Evolutionary conservation across 2,329 filamentous ascomycete species (phyloP).

Genomic region (Phyllosticta citribraziliensis): DNA sequence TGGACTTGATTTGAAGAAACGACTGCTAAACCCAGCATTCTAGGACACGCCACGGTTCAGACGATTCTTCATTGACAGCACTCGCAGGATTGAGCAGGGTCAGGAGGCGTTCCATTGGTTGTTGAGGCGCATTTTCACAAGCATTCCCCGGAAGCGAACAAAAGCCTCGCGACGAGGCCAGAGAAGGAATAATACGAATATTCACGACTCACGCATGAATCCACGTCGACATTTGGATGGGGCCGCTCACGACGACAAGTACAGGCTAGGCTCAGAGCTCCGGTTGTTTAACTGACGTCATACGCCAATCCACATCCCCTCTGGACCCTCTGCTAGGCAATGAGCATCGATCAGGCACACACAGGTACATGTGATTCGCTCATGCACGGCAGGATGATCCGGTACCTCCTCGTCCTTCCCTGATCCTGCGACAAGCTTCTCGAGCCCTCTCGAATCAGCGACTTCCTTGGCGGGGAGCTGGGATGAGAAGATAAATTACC

Average conservation of each 20-base stretch:
- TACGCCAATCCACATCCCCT: background rate
- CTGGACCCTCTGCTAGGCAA: background rate
- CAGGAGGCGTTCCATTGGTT: background rate
- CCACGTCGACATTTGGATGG: background rate
- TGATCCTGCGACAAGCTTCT: background rate
- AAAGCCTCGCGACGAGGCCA: background rate
- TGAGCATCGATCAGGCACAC: background rate
- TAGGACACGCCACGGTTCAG: background rate
- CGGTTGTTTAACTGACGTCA: background rate
- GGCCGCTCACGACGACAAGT: background rate
- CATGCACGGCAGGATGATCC: background rate
- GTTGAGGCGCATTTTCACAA: background rate
- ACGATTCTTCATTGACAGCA: background rate
- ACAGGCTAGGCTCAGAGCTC: background rate
- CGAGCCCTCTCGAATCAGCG: background rate
- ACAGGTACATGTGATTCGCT: background rate
- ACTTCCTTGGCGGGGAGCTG: background rate
- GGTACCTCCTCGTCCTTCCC: background rate
- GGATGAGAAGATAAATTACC: background rate
- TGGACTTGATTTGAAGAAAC: background rate
- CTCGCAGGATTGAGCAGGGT: background rate
- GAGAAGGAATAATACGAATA: background rate
- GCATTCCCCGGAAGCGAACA: background rate
- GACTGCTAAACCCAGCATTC: background rate
- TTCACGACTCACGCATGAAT: background rate